phyloP scores from a whole-genome alignment of 768 basidiomycete genomes.

The Lactarius hengduanensis region DNA sequence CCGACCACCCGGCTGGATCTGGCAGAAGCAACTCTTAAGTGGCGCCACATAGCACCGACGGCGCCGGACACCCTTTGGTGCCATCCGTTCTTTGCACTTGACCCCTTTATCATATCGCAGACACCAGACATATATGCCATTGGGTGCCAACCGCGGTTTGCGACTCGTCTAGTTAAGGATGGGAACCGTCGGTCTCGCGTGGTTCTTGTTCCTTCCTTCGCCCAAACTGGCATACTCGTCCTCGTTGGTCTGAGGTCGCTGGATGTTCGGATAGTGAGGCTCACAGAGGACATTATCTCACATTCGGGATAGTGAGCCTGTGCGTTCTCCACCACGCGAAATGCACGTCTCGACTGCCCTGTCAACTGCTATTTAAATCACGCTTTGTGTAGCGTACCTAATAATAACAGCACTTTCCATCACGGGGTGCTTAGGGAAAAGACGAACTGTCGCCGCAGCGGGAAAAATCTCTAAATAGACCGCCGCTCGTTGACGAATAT shows the following conservation, averaged over 20 bases:
- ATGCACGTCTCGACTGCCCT: not conserved
- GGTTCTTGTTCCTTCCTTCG: constrained; percentile 28
- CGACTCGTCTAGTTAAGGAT: constrained; percentile 62
- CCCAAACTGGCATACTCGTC: constrained; percentile 27
- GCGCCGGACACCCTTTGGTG: constrained; percentile 99
- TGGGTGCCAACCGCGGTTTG: constrained; percentile 87
- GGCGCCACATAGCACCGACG: constrained; percentile 98
- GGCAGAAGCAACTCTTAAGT: constrained; percentile 76
- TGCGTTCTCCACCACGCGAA: not conserved
- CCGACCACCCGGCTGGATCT: constrained; percentile 72
- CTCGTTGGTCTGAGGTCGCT: constrained; percentile 27
- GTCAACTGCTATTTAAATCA: not conserved
- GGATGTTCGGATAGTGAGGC: constrained; percentile 24
- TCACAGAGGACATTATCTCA: constrained; percentile 20
- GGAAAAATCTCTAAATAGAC: not conserved
- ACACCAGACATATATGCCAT: constrained; percentile 90
- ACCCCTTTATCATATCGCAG: constrained; percentile 86
- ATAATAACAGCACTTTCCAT: not conserved
- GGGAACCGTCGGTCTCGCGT: constrained; percentile 32
- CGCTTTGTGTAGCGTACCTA: not conserved
- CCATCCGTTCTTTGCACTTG: constrained; percentile 83
- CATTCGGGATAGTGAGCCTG: not conserved
- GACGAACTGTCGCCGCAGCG: too few species aligned
- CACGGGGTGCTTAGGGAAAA: not conserved
- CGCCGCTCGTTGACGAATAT: constrained; percentile 68